phyloP scores from a whole-genome alignment of 768 basidiomycete genomes.

The Tulasnella sp. region DNA sequence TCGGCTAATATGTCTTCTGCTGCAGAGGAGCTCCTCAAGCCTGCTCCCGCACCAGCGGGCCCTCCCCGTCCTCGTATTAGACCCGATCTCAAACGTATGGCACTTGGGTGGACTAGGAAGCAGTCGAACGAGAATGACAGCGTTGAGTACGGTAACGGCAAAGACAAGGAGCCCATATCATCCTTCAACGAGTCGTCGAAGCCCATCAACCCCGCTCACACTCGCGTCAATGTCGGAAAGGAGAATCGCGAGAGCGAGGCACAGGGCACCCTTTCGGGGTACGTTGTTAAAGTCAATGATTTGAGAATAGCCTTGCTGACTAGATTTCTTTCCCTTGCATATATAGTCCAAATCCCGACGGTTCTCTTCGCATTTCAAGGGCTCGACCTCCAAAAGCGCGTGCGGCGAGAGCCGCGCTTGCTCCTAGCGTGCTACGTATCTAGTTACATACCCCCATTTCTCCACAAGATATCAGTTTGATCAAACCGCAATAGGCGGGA shows the following conservation, averaged over 20 bases:
- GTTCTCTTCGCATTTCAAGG: slow-evolving; percentile 6
- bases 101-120: not conserved
- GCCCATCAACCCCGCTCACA: not conserved
- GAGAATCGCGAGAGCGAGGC: slow-evolving; percentile 14
- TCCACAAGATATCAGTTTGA: too few species aligned
- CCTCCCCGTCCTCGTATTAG: not conserved
- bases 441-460: too few species aligned
- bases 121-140: not conserved
- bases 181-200: not conserved
- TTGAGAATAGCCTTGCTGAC: not conserved
- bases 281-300: not conserved
- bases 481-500: too few species aligned
- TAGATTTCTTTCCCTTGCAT: not conserved
- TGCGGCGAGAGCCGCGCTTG: not conserved
- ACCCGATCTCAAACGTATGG: slow-evolving; percentile 12
- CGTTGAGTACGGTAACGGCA: not conserved
- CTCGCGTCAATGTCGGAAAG: slow-evolving; percentile 1
- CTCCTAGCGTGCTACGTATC: not conserved
- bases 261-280: slow-evolving; percentile 3
- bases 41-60: not conserved
- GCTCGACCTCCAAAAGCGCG: slow-evolving; percentile 6
- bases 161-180: not conserved
- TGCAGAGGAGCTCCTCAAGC: not conserved
- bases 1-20: too few species aligned
- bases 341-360: not conserved